These are phyloP conservation scores for Amauroascus niger DNA, from an alignment of 2,329 filamentous ascomycete genomes.

Conservation along the genomic window DNA sequence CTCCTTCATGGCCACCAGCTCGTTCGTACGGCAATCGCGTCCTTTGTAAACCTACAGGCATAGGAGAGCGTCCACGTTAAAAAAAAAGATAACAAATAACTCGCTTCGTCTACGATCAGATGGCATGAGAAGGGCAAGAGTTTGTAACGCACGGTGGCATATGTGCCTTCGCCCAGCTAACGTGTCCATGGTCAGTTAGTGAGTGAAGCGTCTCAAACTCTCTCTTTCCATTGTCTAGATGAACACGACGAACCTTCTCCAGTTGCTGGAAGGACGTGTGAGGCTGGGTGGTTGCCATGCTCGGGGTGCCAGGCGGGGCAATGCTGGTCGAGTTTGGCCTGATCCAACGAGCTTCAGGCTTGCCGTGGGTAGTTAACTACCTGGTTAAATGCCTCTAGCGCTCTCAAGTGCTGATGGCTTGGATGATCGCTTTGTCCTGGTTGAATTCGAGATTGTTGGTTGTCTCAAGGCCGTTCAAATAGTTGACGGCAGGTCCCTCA, in stretches of 20 bases:
- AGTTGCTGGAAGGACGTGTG: not conserved
- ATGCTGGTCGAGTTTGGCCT: too few relatives aligned
- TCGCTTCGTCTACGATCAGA: too few relatives aligned
- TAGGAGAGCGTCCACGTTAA: too few relatives aligned
- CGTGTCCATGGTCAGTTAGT: not conserved
- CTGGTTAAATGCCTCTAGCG: too few relatives aligned
- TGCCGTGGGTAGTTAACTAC: too few relatives aligned
- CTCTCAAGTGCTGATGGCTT: too few relatives aligned
- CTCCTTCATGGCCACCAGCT: constrained; percentile 93
- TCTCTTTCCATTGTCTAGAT: not conserved
- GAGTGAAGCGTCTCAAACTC: not conserved
- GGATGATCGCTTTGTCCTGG: too few relatives aligned
- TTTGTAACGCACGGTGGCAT: constrained; percentile 67
- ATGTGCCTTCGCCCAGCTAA: constrained; percentile 87
- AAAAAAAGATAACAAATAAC: too few relatives aligned
- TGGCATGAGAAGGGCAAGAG: not conserved
- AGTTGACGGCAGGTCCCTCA: too few relatives aligned
- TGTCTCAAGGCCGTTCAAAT: too few relatives aligned
- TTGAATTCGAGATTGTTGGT: too few relatives aligned
- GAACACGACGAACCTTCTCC: not conserved
- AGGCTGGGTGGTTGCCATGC: not conserved
- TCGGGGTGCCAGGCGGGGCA: not conserved
- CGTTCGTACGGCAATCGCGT: constrained; percentile 89
- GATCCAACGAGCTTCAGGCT: too few relatives aligned
- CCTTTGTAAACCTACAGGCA: constrained; percentile 81